Evolutionary conservation across 2,329 filamentous ascomycete genomes (phyloP).

Genomic region (Pezicula neosporulosa): DNA sequence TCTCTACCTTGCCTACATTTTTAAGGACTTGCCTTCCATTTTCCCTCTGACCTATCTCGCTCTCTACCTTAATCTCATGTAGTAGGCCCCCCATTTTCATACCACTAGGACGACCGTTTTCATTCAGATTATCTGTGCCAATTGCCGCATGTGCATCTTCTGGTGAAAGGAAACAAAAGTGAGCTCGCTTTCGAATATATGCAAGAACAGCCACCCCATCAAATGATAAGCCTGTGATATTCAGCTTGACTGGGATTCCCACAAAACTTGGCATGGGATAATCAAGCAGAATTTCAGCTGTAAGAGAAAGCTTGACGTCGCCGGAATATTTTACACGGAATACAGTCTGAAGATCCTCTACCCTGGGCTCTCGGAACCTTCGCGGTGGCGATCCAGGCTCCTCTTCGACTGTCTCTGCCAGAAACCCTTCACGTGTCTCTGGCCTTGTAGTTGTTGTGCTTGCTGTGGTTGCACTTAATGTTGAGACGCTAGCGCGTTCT

Average conservation of each 20-base stretch:
- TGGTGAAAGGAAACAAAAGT: constrained; percentile 91
- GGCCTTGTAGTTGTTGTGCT: constrained; percentile 51
- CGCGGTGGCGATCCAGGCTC: constrained; percentile 38
- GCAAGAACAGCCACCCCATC: constrained; percentile 92
- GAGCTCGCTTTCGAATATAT: constrained; percentile 81
- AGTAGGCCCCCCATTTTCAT: constrained; percentile 69
- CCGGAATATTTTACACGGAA: constrained; percentile 88
- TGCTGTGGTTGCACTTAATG: constrained; percentile 47
- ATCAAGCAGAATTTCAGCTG: constrained; percentile 91
- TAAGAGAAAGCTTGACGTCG: constrained; percentile 82
- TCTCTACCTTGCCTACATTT: constrained; percentile 98
- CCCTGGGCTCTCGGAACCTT: constrained; percentile 66
- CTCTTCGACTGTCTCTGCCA: constrained; percentile 24
- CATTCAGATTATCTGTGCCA: constrained; percentile 25
- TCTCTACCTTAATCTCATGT: constrained; percentile 93
- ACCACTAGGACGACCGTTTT: constrained; percentile 19
- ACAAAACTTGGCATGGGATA: constrained; percentile 99
- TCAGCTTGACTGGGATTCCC: constrained; percentile 88
- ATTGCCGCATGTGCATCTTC: constrained; percentile 82
- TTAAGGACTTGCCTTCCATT: constrained; percentile 92
- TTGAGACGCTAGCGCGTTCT: constrained; percentile 62
- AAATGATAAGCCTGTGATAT: constrained; percentile 92
- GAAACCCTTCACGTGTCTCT: constrained; percentile 49
- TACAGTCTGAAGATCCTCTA: constrained; percentile 89
- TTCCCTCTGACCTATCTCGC: constrained; percentile 91